Conservation (phyloP, 495 filamentous ascomycete genomes). For the Geoglossum glabrum region DNA sequence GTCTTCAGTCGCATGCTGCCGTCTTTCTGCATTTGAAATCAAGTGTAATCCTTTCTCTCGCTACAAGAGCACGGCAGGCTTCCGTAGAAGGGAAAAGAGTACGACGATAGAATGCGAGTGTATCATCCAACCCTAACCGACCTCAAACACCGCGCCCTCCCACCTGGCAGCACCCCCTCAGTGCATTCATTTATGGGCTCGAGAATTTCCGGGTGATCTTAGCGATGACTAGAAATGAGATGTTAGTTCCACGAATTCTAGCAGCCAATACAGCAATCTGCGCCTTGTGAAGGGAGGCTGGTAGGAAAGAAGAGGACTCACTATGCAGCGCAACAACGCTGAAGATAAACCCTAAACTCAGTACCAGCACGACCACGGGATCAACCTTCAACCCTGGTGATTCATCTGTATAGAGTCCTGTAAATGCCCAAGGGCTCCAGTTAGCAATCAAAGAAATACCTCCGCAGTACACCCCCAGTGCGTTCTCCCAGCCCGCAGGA, state of each 20-base stretch:
- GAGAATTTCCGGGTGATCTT: slow-evolving; percentile 90
- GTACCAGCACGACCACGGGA: slow-evolving; percentile 84
- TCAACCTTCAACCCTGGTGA: slow-evolving; percentile 90
- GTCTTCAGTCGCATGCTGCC: no score
- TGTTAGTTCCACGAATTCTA: slow-evolving; percentile 2
- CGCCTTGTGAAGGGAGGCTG: not conserved
- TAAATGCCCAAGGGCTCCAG: not conserved
- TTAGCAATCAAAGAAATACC: not conserved
- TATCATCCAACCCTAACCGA: no score
- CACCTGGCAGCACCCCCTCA: slow-evolving; percentile 21
- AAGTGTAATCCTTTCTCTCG: no score
- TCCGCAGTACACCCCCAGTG: not conserved
- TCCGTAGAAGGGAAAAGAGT: no score
- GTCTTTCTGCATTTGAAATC: no score
- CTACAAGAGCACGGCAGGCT: no score
- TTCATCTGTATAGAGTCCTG: slow-evolving; percentile 94
- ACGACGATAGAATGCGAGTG: no score
- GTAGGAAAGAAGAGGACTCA: slow-evolving; percentile 26
- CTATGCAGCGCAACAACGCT: slow-evolving; percentile 93
- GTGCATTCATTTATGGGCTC: slow-evolving; percentile 11
- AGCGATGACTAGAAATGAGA: slow-evolving; percentile 53
- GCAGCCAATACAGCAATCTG: not conserved
- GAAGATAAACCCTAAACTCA: slow-evolving; percentile 94
- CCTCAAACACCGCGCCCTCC: not conserved
- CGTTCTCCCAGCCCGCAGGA: not conserved